Percentiles rank a stretch among this genome's conserved stretches.
These are phyloP conservation scores for Trichophyton mentagrophytes DNA, from an alignment of 2,329 filamentous ascomycete genomes.

Conservation along the genomic window DNA sequence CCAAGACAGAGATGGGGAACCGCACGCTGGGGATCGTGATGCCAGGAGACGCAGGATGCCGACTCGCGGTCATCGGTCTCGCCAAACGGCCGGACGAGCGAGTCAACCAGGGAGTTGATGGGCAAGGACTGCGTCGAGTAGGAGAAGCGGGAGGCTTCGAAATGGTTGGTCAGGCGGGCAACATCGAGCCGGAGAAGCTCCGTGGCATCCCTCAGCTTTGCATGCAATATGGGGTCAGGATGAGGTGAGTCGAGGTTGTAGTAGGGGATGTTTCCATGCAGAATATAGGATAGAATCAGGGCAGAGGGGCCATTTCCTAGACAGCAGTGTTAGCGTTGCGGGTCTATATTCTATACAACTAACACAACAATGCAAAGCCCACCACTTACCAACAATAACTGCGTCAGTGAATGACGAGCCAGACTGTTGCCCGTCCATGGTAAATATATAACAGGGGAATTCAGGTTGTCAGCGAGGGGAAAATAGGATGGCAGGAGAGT, in stretches of 20 bases:
- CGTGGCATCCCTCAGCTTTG: slow-evolving; percentile 38
- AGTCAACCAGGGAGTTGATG: slow-evolving; percentile 48
- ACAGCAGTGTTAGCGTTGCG: background rate
- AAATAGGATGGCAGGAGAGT: background rate
- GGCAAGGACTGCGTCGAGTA: slow-evolving; percentile 51
- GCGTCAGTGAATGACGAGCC: slow-evolving; percentile 17
- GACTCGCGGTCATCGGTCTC: slow-evolving; percentile 43
- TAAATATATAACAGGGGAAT: too few species aligned
- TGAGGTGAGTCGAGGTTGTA: slow-evolving; percentile 41
- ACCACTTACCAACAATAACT: slow-evolving; percentile 21
- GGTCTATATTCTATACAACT: background rate
- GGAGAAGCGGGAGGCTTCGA: slow-evolving; percentile 43
- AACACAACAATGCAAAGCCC: background rate
- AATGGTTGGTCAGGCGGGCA: slow-evolving; percentile 43
- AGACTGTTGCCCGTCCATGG: slow-evolving; percentile 7
- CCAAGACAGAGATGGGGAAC: slow-evolving; percentile 45
- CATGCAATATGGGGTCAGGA: slow-evolving; percentile 44
- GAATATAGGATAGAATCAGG: slow-evolving; percentile 49
- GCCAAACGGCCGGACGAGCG: slow-evolving; percentile 45
- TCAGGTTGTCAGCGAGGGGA: background rate
- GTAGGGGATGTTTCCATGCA: slow-evolving; percentile 48
- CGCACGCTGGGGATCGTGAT: slow-evolving; percentile 37
- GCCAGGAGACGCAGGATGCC: slow-evolving; percentile 43
- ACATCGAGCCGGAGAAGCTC: slow-evolving; percentile 39
- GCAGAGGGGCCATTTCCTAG: slow-evolving; percentile 50